Evolutionary conservation across 2,329 filamentous ascomycete species (phyloP).

Genomic region (Penicillium brevicompactum): DNA sequence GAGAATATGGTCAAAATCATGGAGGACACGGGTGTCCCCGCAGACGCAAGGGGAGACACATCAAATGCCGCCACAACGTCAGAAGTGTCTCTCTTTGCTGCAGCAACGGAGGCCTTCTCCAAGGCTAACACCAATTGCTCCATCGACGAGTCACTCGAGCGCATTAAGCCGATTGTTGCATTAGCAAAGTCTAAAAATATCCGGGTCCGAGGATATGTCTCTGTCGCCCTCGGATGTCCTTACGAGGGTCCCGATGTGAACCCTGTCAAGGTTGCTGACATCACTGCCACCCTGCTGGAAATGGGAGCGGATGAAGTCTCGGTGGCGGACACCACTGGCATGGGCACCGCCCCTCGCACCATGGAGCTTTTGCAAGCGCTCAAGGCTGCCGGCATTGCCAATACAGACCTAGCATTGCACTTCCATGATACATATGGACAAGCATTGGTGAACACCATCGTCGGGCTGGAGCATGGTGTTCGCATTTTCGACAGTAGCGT

Average conservation of each 20-base stretch:
- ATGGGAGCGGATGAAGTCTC: conserved; percentile 68
- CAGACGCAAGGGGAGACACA: conserved; percentile 30
- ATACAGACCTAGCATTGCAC: conserved; percentile 63
- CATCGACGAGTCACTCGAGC: conserved; percentile 62
- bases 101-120: conserved; percentile 66
- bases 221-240: conserved; percentile 65
- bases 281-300: conserved; percentile 62
- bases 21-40: conserved; percentile 42
- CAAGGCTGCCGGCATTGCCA: conserved; percentile 61
- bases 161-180: conserved; percentile 60
- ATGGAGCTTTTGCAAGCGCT: conserved; percentile 60
- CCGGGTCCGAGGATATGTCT: conserved; percentile 66
- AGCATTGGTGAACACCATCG: conserved; percentile 64
- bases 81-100: conserved; percentile 66
- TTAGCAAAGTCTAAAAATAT: conserved; percentile 58
- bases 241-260: conserved; percentile 66
- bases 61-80: conserved; percentile 41
- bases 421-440: conserved; percentile 70
- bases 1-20: conserved; percentile 61
- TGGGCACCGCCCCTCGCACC: conserved; percentile 66
- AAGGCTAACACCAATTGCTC: conserved; percentile 68
- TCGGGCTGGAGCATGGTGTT: conserved; percentile 64
- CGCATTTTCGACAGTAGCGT: conserved; percentile 66
- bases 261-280: conserved; percentile 62
- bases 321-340: conserved; percentile 67